These are phyloP conservation scores for Suillus subluteus DNA, from an alignment of 768 basidiomycete genomes.

Conservation along the genomic window DNA sequence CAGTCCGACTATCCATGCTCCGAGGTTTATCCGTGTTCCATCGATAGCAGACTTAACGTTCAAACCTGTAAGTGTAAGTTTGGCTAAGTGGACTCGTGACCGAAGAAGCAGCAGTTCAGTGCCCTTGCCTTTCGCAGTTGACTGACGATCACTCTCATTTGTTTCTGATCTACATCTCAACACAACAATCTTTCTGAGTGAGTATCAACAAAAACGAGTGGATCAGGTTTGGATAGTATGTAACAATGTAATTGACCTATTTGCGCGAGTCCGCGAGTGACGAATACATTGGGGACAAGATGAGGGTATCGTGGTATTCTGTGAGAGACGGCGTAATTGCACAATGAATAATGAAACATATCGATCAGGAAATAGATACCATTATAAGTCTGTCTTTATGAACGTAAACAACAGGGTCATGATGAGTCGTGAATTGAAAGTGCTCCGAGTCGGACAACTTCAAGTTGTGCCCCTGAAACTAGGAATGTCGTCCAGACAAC, in stretches of 20 bases:
- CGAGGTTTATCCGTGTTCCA: constrained; percentile 21
- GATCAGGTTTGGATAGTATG: constrained; percentile 24
- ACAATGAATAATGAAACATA: constrained; percentile 31
- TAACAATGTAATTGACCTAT: constrained; percentile 18
- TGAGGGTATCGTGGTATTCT: constrained; percentile 40
- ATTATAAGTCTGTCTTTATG: constrained; percentile 20
- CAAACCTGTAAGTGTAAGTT: neutral
- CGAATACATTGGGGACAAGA: constrained; percentile 30
- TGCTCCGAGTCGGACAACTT: neutral
- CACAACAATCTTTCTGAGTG: constrained; percentile 22
- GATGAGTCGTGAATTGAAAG: constrained; percentile 25
- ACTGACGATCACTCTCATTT: neutral
- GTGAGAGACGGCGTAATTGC: constrained; percentile 30
- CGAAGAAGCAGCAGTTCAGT: neutral
- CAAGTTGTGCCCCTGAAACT: neutral
- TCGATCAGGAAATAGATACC: constrained; percentile 33
- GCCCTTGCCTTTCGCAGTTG: neutral
- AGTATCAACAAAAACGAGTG: constrained; percentile 15
- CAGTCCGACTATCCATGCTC: neutral
- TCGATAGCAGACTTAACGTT: neutral
- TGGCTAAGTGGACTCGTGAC: neutral
- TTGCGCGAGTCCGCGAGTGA: constrained; percentile 30
- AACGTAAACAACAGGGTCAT: constrained; percentile 26
- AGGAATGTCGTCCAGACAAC: constrained; percentile 4
- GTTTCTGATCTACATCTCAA: constrained; percentile 20